These are phyloP conservation scores for Lophium mytilinum DNA, from an alignment of 495 filamentous ascomycete species.

Conservation along the genomic window DNA sequence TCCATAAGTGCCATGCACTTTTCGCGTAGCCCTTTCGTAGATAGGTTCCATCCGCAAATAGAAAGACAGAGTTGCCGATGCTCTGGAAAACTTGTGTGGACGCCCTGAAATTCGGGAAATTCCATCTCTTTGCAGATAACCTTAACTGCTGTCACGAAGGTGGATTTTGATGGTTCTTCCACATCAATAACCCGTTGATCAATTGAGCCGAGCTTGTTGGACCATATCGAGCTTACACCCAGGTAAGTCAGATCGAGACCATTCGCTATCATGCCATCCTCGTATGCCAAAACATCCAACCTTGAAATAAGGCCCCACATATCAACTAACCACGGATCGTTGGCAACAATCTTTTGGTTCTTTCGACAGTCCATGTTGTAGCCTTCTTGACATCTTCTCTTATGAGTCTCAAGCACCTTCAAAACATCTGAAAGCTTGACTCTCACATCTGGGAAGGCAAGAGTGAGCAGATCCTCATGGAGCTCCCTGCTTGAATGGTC, in stretches of 20 bases:
- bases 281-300: conserved; percentile 40
- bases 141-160: conserved; percentile 43
- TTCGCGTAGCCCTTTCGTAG: conserved; percentile 53
- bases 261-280: conserved; percentile 65
- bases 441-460: conserved; percentile 36
- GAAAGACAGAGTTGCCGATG: conserved; percentile 73
- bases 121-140: conserved; percentile 42
- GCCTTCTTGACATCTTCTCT: conserved; percentile 55
- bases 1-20: conserved; percentile 45
- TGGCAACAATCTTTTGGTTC: conserved; percentile 58
- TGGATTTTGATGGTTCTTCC: conserved; percentile 15
- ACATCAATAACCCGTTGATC: conserved; percentile 22
- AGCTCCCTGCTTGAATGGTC: conserved; percentile 17
- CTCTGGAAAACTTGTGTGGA: conserved; percentile 56
- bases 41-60: conserved; percentile 65
- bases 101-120: conserved; percentile 42
- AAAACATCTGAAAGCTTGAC: conserved; percentile 17
- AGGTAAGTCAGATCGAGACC: conserved; percentile 76
- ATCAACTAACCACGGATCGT: conserved; percentile 67
- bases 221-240: conserved; percentile 76
- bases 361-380: conserved; percentile 68
- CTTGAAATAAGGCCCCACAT: conserved; percentile 51
- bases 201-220: conserved; percentile 54
- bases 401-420: conserved; percentile 32
- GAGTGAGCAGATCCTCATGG: conserved; percentile 24